These are phyloP conservation scores for Hyaloscypha bicolor DNA, from an alignment of 495 filamentous ascomycete species.

Conservation along the genomic window DNA sequence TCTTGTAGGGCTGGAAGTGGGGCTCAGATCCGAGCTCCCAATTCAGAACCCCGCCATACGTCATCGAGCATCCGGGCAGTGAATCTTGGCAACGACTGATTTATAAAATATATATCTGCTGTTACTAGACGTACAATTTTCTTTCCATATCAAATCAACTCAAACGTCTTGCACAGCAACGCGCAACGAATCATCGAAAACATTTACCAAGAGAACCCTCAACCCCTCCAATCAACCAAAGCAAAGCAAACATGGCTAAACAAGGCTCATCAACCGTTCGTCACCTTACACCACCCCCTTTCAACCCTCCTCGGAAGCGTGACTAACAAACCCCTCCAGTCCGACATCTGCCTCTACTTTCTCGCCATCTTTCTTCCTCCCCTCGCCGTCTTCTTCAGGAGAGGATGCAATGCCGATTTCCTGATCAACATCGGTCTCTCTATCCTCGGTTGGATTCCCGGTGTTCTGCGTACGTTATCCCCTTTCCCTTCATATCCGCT, in stretches of 20 bases:
- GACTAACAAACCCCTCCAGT: slow-evolving; percentile 16
- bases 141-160: not conserved
- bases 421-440: slow-evolving; percentile 34
- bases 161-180: not conserved
- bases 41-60: not conserved
- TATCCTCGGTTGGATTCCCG: slow-evolving; percentile 36
- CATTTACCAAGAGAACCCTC: not conserved
- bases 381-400: slow-evolving; percentile 34
- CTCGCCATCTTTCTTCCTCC: slow-evolving; percentile 34
- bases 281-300: not conserved
- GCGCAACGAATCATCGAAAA: not conserved
- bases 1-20: slow-evolving; percentile 4
- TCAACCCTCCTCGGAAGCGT: not conserved
- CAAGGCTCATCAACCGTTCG: slow-evolving; percentile 20
- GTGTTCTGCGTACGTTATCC: slow-evolving; percentile 28
- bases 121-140: not conserved
- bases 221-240: not conserved
- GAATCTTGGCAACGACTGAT: not conserved
- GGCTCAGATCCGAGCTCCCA: not conserved
- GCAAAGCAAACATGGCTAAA: slow-evolving; percentile 3
- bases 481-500: not conserved
- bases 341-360: slow-evolving; percentile 32
- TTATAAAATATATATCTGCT: not conserved
- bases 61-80: not conserved
- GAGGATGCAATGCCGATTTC: slow-evolving; percentile 32